Base-by-base conservation (phyloP, 805 yeast species). In the Candida awuae region DNA sequence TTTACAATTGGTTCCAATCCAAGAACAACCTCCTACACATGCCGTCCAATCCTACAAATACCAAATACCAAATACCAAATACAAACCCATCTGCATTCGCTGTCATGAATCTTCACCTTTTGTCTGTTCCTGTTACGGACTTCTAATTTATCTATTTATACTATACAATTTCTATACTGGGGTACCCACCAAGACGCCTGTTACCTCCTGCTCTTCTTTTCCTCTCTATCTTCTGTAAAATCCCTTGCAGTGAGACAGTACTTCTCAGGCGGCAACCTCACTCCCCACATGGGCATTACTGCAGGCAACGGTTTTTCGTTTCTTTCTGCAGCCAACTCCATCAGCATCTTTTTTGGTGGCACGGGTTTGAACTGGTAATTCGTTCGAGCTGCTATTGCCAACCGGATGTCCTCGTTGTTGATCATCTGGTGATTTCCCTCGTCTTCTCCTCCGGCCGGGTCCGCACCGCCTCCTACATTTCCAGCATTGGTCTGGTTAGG, bases 261-360 rank as follows among this genome's bases (percentile, higher is more conserved):
- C 73, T 88, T 92, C 65, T 92, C 99, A 4, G 98, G 97, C 3
- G 99, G 99, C 36, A 94, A 67, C 47, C 97, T 75, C 29, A 92
- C 71, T 9, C 98, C 97, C 80, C 86, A 87, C 36, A 80, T 74
- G 12, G 92, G 88, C 59, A 88, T 80, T 12, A 92, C 88, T 5
- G 92, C 84, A 5, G 99, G 99, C 37, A 92, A 67, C 0, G 94
- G 78, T 55, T 84, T 80, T 51, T 85, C 80, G 61, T 92, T 92
- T 47, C 95, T 70, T 55, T 94, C 98, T 15, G 80, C 81, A 0
- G 98, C 98, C 51, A 92, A 66, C 61, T 90, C 95, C 59, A 92
- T 65, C 47, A 92, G 62, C 48, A 90, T 66, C 58, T 92, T 97
- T 59, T 90, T 92, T 4, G 97, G 97, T 6, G 94, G 92, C 3